Base-by-base conservation (phyloP, 768 basidiomycete genomes). In the Suillus plorans region DNA sequence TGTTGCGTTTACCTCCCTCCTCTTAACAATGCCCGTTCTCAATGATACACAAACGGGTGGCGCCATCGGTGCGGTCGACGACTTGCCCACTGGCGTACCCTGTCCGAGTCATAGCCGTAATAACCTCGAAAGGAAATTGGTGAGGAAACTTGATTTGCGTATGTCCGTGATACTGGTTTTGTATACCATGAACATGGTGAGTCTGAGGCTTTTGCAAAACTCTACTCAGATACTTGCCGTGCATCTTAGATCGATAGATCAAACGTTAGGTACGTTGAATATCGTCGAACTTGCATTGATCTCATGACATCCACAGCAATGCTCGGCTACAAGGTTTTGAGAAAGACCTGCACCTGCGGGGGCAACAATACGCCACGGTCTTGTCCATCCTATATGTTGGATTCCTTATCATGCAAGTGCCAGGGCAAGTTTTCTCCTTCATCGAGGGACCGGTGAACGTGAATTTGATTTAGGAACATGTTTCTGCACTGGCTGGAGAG, bases 401-500 rank as follows among this genome's bases (percentile, higher is more conserved):
- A 18, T 73, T 72, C 63, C 69, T 73, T 58, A 55, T 71, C 49
- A 70, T 76, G 69, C 71, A 71, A 66, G 64, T 71, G 39, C 69
- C 68, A 20, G 67, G 68, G 64, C 64, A 25, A 31, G 62, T 63
- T 22, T 3, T 45, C 13, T 22, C 10, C 13, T 7, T 18, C 7
- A 22, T 36, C 31, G 7, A 18, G 25, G 16, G 28, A 22, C 22
- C 28, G 22, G n/a, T 36, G 7, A 59, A 25, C 20, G 9, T 36
- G n/a, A 59, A 22, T 37, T 39, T 22, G 9, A 39, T 13, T 31
- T 6, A 72, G 71, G 12, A 77, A 76, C 67, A 72, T 77, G 69
- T 67, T 77, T 49, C 64, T 78, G 62, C 73, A 78, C 66, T 66
- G 71, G 50, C 69, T 76, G 20, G 72, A 69, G 16, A 70, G 70